Base-by-base conservation (phyloP, 2,329 filamentous ascomycete genomes). In the Ascochyta pisi region DNA sequence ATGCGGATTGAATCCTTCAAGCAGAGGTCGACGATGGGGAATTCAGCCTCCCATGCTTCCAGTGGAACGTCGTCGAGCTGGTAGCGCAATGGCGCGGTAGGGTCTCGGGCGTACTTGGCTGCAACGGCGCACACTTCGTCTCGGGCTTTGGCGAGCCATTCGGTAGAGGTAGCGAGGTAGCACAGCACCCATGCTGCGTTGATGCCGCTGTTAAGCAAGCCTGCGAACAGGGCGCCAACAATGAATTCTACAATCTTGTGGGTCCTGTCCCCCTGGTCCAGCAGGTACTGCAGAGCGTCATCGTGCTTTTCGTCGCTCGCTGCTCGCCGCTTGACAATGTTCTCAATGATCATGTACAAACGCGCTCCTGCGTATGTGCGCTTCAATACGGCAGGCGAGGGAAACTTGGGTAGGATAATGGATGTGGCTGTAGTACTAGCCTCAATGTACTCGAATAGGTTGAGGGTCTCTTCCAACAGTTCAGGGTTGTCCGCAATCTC, bases 171-270 rank as follows among this genome's bases (percentile, higher is more conserved):
- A 2, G 70, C 68, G 3, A 75, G 67, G 44, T 67, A 74, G 60
- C 62, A 67, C 23, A 71, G 45, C 2, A 85, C 71, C 77, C 80
- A 85, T 2, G 80, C 79, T 1, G 81, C 80, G 60, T 84, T 85
- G 66, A 84, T 79, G 35, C 83, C 83, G 23, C 75, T 82, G 69
- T 86, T 86, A n/a, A 85, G 61, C 31, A 83, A 73, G n/a, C 83
- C 84, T 1, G 84, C 83, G 64, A 84, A 85, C 3, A 87, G 70
- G 0, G 82, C 74, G 12, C 79, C 79, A n/a, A 86, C 71, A 31
- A 84, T 75, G 67, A 85, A 84, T 12, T 62, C 61, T 15, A 83
- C 73, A 31, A 83, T 79, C 42, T 77, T 71, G 7, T 68, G 62
- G 10, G 81, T 76, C 15, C 67, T 70, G n/a, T 81, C 78, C 5